Conservation (phyloP, 257 asterid genomes). For the Paraleonurus japonicus region DNA sequence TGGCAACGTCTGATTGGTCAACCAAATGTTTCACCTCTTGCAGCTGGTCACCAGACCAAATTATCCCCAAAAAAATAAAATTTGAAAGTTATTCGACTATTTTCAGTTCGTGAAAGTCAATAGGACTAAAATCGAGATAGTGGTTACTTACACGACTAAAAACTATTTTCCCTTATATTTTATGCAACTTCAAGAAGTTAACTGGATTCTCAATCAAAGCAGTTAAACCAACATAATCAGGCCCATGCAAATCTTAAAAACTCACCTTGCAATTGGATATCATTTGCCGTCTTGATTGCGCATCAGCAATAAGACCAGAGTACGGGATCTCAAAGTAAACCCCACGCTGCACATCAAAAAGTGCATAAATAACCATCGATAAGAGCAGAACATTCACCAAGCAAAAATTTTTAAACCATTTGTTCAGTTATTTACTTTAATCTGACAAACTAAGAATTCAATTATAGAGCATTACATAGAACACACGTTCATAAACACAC, state of each 20-base stretch:
- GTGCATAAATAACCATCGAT: slow-evolving; percentile 7
- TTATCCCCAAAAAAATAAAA: no score
- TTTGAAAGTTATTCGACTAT: no score
- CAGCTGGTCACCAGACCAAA: no score
- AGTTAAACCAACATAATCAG: slow-evolving; percentile 3
- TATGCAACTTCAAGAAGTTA: neutral
- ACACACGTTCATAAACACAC: neutral
- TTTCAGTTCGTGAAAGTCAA: no score
- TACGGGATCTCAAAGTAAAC: slow-evolving; percentile 87
- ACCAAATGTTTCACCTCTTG: no score
- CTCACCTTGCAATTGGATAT: slow-evolving; percentile 82
- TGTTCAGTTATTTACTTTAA: neutral
- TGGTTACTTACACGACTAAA: no score
- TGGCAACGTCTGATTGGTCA: no score
- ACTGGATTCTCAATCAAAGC: no score
- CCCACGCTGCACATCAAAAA: slow-evolving; percentile 68
- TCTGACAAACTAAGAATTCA: neutral
- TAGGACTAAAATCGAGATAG: no score
- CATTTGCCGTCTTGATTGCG: slow-evolving; percentile 68
- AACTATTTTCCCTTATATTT: no score
- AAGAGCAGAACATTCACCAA: slow-evolving; percentile 6
- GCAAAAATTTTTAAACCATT: neutral
- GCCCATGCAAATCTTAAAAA: neutral
- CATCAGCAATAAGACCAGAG: slow-evolving; percentile 67
- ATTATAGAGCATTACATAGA: neutral